Conservation (phyloP, 139 green algal species). For the Picochlorum sp. region DNA sequence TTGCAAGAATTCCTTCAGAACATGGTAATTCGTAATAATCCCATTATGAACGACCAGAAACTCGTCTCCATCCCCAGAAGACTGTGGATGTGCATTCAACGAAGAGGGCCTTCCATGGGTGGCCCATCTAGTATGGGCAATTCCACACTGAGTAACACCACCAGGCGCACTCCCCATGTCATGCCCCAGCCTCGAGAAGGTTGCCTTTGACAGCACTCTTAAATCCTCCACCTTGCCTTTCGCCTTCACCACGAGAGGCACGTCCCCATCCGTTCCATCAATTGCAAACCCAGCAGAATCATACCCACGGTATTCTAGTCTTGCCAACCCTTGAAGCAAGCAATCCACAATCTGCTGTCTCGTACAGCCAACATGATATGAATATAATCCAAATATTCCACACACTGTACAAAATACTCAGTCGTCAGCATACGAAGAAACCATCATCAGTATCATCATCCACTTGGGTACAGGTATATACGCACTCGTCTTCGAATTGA, state of each 20-base stretch:
- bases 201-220: slow-evolving; percentile 24
- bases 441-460: neutral
- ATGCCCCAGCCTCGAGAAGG: slow-evolving; percentile 2
- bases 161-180: neutral
- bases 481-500: neutral
- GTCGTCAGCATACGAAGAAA: neutral
- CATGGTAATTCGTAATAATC: slow-evolving; percentile 98
- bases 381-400: slow-evolving; percentile 97
- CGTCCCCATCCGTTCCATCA: slow-evolving; percentile 30
- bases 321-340: slow-evolving; percentile 78
- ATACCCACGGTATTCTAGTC: slow-evolving; percentile 97
- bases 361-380: slow-evolving; percentile 51
- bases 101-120: slow-evolving; percentile 82
- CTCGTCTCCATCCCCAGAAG: slow-evolving; percentile 38
- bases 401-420: slow-evolving; percentile 45
- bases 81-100: slow-evolving; percentile 85
- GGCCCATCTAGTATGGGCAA: slow-evolving; percentile 97
- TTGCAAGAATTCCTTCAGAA: slow-evolving; percentile 82
- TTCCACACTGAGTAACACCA: slow-evolving; percentile 59
- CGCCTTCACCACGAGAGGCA: slow-evolving; percentile 61
- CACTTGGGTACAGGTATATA: neutral
- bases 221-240: slow-evolving; percentile 86
- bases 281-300: slow-evolving; percentile 89
- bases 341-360: slow-evolving; percentile 69
- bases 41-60: slow-evolving; percentile 99